A percentile compares a stretch with the other conserved stretches of the same genome.
phyloP scores from a whole-genome alignment of 2,329 filamentous ascomycete genomes.

The Pleomassaria siparia region DNA sequence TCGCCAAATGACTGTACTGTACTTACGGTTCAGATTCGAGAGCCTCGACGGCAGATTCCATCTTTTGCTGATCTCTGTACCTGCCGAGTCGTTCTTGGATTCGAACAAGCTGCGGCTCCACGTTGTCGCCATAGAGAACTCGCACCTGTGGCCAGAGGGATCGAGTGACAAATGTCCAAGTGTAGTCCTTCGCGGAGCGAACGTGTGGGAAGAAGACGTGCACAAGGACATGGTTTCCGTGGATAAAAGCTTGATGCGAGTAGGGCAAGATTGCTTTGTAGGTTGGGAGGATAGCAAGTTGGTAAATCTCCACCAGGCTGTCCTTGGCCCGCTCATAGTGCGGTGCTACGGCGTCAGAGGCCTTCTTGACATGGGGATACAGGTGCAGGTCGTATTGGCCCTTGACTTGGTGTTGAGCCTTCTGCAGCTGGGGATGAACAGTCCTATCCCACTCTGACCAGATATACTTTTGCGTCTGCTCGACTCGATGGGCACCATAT shows the following conservation, averaged over 20 bases:
- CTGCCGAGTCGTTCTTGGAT: slow-evolving; percentile 87
- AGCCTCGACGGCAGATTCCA: slow-evolving; percentile 61
- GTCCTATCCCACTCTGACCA: slow-evolving; percentile 76
- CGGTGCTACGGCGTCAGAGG: slow-evolving; percentile 61
- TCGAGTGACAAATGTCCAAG: slow-evolving; percentile 70
- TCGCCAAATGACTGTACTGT: background rate
- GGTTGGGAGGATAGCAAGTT: slow-evolving; percentile 72
- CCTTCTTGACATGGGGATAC: slow-evolving; percentile 71
- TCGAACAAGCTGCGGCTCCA: slow-evolving; percentile 90
- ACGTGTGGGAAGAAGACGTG: slow-evolving; percentile 72
- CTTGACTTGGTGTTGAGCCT: slow-evolving; percentile 62
- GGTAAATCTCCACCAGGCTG: slow-evolving; percentile 68
- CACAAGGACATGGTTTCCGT: slow-evolving; percentile 66
- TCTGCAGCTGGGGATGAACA: slow-evolving; percentile 72
- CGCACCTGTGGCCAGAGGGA: slow-evolving; percentile 80
- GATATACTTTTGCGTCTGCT: slow-evolving; percentile 66
- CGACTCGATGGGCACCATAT: slow-evolving; percentile 74
- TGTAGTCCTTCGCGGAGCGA: slow-evolving; percentile 69
- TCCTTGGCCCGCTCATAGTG: slow-evolving; percentile 70
- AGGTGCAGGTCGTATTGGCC: slow-evolving; percentile 70
- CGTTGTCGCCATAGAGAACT: slow-evolving; percentile 82
- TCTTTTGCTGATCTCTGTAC: slow-evolving; percentile 66
- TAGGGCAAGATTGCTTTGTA: slow-evolving; percentile 77
- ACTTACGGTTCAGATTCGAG: slow-evolving; percentile 45
- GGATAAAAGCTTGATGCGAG: slow-evolving; percentile 66